phyloP scores from a whole-genome alignment of 441 rosid genomes.

The Theobroma grandiflorum region DNA sequence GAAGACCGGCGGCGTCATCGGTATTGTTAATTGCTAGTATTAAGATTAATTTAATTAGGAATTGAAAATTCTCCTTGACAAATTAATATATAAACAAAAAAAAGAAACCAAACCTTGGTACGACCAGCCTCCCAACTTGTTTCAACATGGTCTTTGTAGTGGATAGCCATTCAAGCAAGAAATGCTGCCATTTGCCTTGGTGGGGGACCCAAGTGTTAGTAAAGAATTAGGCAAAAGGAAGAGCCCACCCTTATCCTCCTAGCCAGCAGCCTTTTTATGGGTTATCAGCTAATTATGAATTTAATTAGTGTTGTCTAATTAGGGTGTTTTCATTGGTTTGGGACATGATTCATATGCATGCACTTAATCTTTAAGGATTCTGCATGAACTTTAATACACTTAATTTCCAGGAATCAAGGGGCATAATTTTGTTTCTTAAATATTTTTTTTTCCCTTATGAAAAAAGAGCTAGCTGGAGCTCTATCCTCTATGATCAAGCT shows the following conservation, averaged over 20 bases:
- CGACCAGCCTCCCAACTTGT: neutral
- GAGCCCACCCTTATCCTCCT: neutral
- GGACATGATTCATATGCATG: neutral
- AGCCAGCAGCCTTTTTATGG: neutral
- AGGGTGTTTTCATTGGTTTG: neutral
- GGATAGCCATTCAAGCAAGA: neutral
- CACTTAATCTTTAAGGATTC: neutral
- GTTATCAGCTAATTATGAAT: neutral
- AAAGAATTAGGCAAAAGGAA: slow-evolving; percentile 4
- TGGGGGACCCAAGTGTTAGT: slow-evolving; percentile 14
- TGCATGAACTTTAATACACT: neutral
- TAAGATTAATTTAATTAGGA: neutral
- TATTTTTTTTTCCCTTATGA: neutral
- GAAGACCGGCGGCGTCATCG: neutral
- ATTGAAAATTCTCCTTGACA: neutral
- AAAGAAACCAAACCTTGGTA: neutral
- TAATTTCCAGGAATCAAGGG: neutral
- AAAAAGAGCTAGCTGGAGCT: neutral
- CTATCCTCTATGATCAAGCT: neutral
- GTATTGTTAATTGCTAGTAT: neutral
- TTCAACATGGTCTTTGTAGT: neutral
- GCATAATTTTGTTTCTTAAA: neutral
- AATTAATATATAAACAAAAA: neutral
- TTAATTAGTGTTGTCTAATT: neutral
- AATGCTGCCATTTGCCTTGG: neutral